Base-by-base conservation (phyloP, 495 filamentous ascomycete genomes). In the Aspergillus avenaceus region DNA sequence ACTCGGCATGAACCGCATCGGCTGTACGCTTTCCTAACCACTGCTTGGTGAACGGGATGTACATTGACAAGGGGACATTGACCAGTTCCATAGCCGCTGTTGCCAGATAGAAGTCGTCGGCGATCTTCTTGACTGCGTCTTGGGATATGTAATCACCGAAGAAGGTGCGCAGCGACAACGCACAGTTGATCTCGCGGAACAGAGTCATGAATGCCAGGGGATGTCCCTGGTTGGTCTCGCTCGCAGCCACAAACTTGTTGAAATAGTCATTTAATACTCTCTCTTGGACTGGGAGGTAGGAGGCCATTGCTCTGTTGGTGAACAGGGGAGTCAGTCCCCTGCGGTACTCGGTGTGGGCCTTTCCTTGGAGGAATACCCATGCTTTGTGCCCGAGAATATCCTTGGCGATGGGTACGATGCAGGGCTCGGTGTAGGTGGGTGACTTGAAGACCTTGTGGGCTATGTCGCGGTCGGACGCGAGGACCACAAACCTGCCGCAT, bases 311-410 rank as follows among this genome's bases (percentile, higher is more conserved):
- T 59, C 83, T 82, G 58, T 90, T 88, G 13, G 90, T 96, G 74
- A 97, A 97, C 19, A 97, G 77, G 27, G 84, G 85, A 54, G 95
- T 92, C 50, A 97, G 72, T 26, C 91, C 91, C 63, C 92, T 90
- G 53, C 91, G 86, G 69, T 91, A 97, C 59, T 97, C 91, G 50
- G 92, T 82, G 59, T 97, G 91, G 31, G 80, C 81, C 66, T 86
- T 91, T 32, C 91, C 91, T 56, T 95, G 88, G 41, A 97, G 76
- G 70, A 97, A 97, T 3, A 97, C 91, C 89, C 89, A 97, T 70
- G 92, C 91, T 47, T 79, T 84, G 41, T 82, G 80, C 24, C 91
- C 87, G 31, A 97, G 79, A 26, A 97, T 84, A 65, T 96, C 95
- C 66, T 86, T 84, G 26, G 91, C 91, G 41, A 87, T 80, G 67